Conservation (phyloP, 2,329 filamentous ascomycete species). For the Fusarium lateritium region DNA sequence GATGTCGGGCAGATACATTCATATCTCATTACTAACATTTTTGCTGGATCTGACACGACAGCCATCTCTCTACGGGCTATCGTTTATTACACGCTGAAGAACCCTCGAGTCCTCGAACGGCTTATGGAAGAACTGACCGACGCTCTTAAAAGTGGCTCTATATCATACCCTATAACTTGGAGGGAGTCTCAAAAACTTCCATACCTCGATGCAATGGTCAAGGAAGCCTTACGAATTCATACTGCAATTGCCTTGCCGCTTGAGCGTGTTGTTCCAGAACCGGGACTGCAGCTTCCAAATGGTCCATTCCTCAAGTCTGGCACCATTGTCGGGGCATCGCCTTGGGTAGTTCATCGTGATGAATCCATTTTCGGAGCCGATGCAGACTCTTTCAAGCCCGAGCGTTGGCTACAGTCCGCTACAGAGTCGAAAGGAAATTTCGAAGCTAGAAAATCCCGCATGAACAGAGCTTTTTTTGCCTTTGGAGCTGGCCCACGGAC, state of each 20-base stretch:
- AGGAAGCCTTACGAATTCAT: neutral
- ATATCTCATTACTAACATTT: slow-evolving; percentile 47
- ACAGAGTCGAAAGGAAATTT: neutral
- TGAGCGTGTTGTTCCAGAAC: fast-evolving
- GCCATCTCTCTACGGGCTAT: neutral
- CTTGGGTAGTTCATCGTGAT: neutral
- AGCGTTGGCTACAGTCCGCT: neutral
- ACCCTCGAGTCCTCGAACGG: neutral
- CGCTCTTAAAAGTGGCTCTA: fast-evolving
- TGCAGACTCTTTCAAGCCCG: neutral
- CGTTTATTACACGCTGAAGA: neutral
- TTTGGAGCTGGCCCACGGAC: neutral
- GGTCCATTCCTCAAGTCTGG: too few species aligned
- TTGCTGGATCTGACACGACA: neutral
- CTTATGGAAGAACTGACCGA: neutral
- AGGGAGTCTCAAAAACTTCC: neutral
- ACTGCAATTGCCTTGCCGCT: neutral
- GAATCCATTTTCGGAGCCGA: neutral
- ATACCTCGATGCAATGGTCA: neutral
- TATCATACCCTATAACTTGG: neutral
- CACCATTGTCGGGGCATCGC: neutral
- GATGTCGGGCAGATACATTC: slow-evolving; percentile 55
- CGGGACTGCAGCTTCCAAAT: too few species aligned
- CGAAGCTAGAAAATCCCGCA: neutral
- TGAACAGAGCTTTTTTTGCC: too few species aligned